These are phyloP conservation scores for Candida cerambycidarum DNA, from an alignment of 805 yeast species.

Conservation along the genomic window DNA sequence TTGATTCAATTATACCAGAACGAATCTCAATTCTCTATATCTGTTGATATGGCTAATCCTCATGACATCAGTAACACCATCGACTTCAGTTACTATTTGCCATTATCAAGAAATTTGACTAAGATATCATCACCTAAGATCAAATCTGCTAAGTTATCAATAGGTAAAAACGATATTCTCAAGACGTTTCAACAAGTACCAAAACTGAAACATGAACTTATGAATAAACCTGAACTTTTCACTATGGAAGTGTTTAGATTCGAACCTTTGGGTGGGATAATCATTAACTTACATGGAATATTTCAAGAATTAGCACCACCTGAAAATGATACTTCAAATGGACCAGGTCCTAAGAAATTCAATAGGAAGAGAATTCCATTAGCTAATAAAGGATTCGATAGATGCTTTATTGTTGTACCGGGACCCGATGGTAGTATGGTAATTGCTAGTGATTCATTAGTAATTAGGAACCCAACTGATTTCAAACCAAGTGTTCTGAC, in stretches of 20 bases:
- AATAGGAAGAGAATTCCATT: conserved; percentile 36
- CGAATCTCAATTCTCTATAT: conserved; percentile 81
- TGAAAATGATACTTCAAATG: conserved; percentile 23
- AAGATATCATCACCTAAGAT: conserved; percentile 56
- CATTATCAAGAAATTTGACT: conserved; percentile 74
- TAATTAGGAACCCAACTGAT: conserved; percentile 57
- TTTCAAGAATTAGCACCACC: conserved; percentile 70
- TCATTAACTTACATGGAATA: conserved; percentile 80
- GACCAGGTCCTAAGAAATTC: conserved; percentile 18
- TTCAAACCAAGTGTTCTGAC: neutral
- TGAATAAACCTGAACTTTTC: conserved; percentile 60
- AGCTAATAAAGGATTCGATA: conserved; percentile 76
- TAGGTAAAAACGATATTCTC: conserved; percentile 68
- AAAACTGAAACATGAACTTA: conserved; percentile 69
- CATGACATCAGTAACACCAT: conserved; percentile 14
- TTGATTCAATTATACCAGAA: conserved; percentile 72
- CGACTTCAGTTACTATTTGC: conserved; percentile 64
- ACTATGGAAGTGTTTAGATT: conserved; percentile 77
- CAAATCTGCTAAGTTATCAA: conserved; percentile 56
- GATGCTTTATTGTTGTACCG: conserved; percentile 75
- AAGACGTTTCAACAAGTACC: conserved; percentile 69
- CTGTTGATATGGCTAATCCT: conserved; percentile 73
- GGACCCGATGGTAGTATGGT: conserved; percentile 67
- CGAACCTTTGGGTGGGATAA: conserved; percentile 72
- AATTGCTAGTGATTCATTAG: conserved; percentile 83